Base-by-base conservation (phyloP, 352 stramenopile species). In the Pythium rishiriense region DNA sequence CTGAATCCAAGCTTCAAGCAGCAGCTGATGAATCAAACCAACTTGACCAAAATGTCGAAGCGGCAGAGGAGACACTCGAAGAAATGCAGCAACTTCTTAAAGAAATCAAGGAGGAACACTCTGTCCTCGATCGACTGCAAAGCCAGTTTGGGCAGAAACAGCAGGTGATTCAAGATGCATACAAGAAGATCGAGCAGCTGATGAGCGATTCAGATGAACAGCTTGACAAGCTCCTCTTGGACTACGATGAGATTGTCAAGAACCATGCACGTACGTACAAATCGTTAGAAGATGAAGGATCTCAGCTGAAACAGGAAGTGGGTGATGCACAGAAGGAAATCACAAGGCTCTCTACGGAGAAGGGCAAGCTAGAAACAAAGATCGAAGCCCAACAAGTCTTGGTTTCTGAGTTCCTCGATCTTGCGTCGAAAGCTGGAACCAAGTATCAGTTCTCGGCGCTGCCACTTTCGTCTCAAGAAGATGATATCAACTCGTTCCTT, bases 161-260 rank as follows among this genome's bases (percentile, higher is more conserved):
- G 55, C 61, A 73, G 5, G 74, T 58, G 28, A 72, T 83, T 25
- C 48, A 76, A 8, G 37, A 58, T 5, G 68, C 82, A 15, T 78
- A 84, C 31, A 22, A 47, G 4, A 90, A 81, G 42, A 85, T 93
- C 45, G 72, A 87, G 39, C 68, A 86, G 19, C 64, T 87, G 55
- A 89, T 94, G 81, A 91, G 72, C 48, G 85, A 91, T 45, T 69
- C 78, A 0, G 80, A 96, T 43, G 76, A 84, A 12, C 72, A 92
- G 33, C 55, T 96, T 4, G 58, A 79, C 45, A 46, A 22, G 2
- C 42, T 91, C 21, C 42, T 91, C 31, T 76, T 72, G 1, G 78
- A 90, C 31, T 88, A 88, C 42, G 83, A 91, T 7, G 50, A 54
- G 2, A 78, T 83, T 29, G 74, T 91, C 22, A 64, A 74, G 4